These are phyloP conservation scores for Tylopilus sp. DNA, from an alignment of 768 basidiomycete species.

Conservation along the genomic window DNA sequence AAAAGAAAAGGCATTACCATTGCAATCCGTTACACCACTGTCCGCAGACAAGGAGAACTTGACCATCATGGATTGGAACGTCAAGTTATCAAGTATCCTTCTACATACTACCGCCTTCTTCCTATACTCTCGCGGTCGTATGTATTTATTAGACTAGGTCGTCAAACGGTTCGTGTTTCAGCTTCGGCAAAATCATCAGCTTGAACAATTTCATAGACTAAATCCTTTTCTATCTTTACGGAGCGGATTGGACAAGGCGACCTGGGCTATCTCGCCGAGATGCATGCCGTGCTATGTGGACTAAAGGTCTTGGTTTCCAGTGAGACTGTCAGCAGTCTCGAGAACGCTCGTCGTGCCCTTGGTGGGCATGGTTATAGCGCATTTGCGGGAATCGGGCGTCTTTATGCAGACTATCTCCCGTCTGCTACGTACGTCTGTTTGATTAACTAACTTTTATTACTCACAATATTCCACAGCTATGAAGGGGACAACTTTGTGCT, in stretches of 20 bases:
- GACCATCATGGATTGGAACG: slow-evolving; percentile 53
- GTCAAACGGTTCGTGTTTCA: slow-evolving; percentile 46
- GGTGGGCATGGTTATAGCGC: slow-evolving; percentile 78
- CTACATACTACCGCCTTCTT: slow-evolving; percentile 66
- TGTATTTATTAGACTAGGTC: slow-evolving; percentile 64
- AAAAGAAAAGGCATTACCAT: slow-evolving; percentile 49
- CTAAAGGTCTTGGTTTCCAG: slow-evolving; percentile 61
- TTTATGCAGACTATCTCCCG: slow-evolving; percentile 66
- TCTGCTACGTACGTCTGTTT: slow-evolving; percentile 50
- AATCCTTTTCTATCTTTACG: slow-evolving; percentile 49
- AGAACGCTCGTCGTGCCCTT: slow-evolving; percentile 64
- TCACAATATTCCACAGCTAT: slow-evolving; percentile 41
- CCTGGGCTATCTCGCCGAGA: slow-evolving; percentile 61
- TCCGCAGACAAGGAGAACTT: slow-evolving; percentile 62
- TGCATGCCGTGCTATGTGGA: slow-evolving; percentile 68
- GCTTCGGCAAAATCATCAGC: not conserved
- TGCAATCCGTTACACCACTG: slow-evolving; percentile 67
- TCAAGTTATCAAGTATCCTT: slow-evolving; percentile 71
- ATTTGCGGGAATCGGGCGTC: slow-evolving; percentile 60
- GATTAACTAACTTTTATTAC: not conserved
- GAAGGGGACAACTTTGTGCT: slow-evolving; percentile 82
- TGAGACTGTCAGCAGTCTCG: slow-evolving; percentile 53
- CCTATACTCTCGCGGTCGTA: slow-evolving; percentile 68
- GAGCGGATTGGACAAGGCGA: slow-evolving; percentile 52
- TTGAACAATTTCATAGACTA: slow-evolving; percentile 34